A percentile compares a stretch with the other conserved stretches of the same genome.
Conservation (phyloP, 805 yeast genomes). For the Kuraishia piskuri region DNA sequence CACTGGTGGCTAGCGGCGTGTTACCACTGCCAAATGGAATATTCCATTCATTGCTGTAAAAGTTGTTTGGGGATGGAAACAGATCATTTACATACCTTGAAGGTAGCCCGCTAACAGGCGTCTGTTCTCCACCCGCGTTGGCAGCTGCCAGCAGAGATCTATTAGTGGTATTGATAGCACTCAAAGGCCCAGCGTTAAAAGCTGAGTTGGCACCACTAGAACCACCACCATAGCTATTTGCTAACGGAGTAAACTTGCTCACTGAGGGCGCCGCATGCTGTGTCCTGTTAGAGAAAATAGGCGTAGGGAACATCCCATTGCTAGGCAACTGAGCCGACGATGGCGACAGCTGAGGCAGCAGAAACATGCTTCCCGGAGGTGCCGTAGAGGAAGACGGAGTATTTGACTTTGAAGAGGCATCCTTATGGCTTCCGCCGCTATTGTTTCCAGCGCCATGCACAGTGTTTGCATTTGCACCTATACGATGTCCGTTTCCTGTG, state of each 20-base stretch:
- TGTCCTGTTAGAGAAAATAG: constrained; percentile 13
- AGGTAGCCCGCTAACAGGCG: constrained; percentile 64
- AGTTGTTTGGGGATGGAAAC: constrained; percentile 76
- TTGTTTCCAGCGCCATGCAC: constrained; percentile 2
- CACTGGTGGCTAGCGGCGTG: constrained; percentile 28
- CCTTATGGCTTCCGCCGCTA: constrained; percentile 2
- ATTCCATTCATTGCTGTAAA: constrained; percentile 56
- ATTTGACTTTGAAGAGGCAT: constrained; percentile 10
- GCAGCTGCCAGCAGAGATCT: neutral
- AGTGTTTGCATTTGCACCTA: neutral
- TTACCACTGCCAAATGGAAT: constrained; percentile 32
- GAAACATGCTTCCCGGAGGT: constrained; percentile 19
- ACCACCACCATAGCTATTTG: constrained; percentile 5
- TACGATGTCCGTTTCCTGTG: neutral
- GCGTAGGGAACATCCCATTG: constrained; percentile 12
- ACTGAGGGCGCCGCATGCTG: neutral
- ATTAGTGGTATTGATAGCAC: neutral
- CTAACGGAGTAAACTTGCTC: neutral
- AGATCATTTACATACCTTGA: constrained; percentile 63
- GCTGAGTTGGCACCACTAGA: constrained; percentile 13
- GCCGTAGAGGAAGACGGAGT: constrained; percentile 21
- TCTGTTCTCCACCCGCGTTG: constrained; percentile 43
- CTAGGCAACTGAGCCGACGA: constrained; percentile 8
- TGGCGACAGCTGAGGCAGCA: constrained; percentile 23
- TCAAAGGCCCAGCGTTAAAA: neutral